Evolutionary conservation across 306 rosid genomes (phyloP).

Genomic region (Hippophae gyantsensis): DNA sequence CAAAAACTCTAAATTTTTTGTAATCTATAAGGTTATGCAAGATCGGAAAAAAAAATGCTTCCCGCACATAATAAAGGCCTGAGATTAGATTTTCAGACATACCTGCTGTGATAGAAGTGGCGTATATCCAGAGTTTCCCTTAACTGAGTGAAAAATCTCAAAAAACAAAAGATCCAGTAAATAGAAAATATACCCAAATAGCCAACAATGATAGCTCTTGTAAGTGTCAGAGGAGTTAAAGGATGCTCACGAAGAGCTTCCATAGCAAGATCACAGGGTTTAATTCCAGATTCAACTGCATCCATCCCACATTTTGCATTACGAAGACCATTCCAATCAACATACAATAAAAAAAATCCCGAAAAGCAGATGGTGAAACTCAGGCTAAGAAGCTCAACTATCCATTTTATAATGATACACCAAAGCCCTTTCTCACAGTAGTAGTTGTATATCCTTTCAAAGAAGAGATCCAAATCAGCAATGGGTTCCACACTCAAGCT

Average conservation of each 20-base stretch:
- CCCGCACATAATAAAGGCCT: background rate
- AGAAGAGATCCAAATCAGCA: conserved; percentile 90
- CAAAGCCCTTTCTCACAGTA: conserved; percentile 90
- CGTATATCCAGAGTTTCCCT: conserved; percentile 63
- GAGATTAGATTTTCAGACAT: conserved; percentile 6
- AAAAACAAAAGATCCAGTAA: conserved; percentile 84
- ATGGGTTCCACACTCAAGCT: conserved; percentile 63
- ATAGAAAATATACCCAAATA: conserved; percentile 80
- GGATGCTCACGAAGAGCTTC: conserved; percentile 84
- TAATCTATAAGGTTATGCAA: too few relatives aligned
- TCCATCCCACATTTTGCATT: conserved; percentile 96
- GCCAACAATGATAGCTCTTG: conserved; percentile 69
- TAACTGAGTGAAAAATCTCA: conserved; percentile 81
- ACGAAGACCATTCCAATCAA: conserved; percentile 93
- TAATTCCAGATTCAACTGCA: conserved; percentile 82
- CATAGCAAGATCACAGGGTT: conserved; percentile 85
- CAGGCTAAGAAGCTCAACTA: conserved; percentile 79
- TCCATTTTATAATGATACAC: conserved; percentile 84
- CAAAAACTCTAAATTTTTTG: too few relatives aligned
- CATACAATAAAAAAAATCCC: conserved; percentile 66
- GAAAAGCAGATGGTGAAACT: conserved; percentile 84
- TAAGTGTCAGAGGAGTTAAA: conserved; percentile 65
- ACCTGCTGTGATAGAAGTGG: conserved; percentile 74
- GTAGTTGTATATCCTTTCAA: conserved; percentile 81
- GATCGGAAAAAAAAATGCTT: too few relatives aligned